Conservation (phyloP, 2,329 filamentous ascomycete species). For the Ophiostoma australiae region DNA sequence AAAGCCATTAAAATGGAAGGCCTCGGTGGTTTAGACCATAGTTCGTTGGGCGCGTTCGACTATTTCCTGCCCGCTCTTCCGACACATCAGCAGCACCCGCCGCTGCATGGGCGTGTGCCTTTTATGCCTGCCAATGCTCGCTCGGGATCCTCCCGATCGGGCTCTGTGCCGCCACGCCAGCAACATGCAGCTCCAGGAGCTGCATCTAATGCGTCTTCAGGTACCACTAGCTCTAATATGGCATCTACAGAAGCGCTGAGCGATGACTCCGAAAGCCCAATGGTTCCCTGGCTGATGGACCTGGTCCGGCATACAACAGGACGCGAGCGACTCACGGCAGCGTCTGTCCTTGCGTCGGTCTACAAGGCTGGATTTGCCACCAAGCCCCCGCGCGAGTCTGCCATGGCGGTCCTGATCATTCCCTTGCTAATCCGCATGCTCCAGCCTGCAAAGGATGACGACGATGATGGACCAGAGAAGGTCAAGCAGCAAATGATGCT, state of each 20-base stretch:
- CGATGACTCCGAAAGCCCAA: conserved; percentile 62
- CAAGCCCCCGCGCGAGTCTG: conserved; percentile 55
- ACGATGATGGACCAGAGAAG: conserved; percentile 34
- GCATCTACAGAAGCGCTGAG: conserved; percentile 29
- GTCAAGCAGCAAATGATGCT: conserved; percentile 50
- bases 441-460: conserved; percentile 31
- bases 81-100: conserved; percentile 36
- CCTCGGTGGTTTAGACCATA: conserved; percentile 42
- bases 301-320: conserved; percentile 54
- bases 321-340: conserved; percentile 61
- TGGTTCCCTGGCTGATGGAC: conserved; percentile 69
- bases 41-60: conserved; percentile 56
- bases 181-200: not conserved
- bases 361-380: conserved; percentile 63
- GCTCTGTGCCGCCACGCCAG: not conserved
- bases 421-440: conserved; percentile 61
- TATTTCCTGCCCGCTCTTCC: conserved; percentile 56
- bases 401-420: conserved; percentile 62
- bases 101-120: not conserved
- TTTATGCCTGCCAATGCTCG: not conserved
- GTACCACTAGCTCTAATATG: not conserved
- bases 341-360: conserved; percentile 62
- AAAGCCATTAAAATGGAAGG: conserved; percentile 51
- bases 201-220: not conserved
- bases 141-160: not conserved